A percentile compares a stretch with the other conserved stretches of the same genome.
Conservation (phyloP, 2,329 filamentous ascomycete species). For the Neoscytalidium dimidiatum region DNA sequence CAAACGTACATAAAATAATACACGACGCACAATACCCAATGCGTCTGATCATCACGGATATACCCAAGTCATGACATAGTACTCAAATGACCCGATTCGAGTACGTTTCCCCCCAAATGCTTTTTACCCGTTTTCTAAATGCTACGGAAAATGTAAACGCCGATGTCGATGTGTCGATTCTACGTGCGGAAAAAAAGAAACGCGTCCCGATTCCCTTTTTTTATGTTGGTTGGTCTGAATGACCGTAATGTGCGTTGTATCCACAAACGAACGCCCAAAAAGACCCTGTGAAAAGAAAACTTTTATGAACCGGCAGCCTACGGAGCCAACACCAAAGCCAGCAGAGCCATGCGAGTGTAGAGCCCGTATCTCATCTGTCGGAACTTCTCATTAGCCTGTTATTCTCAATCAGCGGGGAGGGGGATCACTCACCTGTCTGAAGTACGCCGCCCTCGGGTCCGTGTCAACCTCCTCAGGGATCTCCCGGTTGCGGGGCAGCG, state of each 20-base stretch:
- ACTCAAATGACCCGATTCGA: slow-evolving; percentile 15
- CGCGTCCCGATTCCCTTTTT: not conserved
- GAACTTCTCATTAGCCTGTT: slow-evolving; percentile 43
- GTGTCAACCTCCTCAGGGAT: slow-evolving; percentile 96
- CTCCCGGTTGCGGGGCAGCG: slow-evolving; percentile 89
- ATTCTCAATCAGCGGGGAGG: not conserved
- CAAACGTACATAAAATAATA: slow-evolving; percentile 8
- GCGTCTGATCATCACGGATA: slow-evolving; percentile 4
- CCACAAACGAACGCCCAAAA: slow-evolving; percentile 2
- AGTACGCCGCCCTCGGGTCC: slow-evolving; percentile 95
- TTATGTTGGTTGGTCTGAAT: not conserved
- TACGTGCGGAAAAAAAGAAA: not conserved
- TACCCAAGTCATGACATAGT: not conserved
- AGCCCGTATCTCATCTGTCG: slow-evolving; percentile 92
- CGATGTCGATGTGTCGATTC: slow-evolving; percentile 5
- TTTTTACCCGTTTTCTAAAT: slow-evolving; percentile 14
- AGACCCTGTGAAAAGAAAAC: not conserved
- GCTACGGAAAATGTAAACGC: slow-evolving; percentile 2
- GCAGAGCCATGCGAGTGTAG: slow-evolving; percentile 95
- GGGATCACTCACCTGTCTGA: slow-evolving; percentile 84
- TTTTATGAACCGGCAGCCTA: slow-evolving; percentile 23
- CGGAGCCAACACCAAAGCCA: slow-evolving; percentile 84
- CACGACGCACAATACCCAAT: slow-evolving; percentile 1
- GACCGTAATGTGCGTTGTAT: not conserved
- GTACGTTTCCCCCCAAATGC: slow-evolving; percentile 11